A percentile compares a stretch with the other conserved stretches of the same genome.
These are phyloP conservation scores for Clonostachys solani DNA, from an alignment of 2,329 filamentous ascomycete species.

Conservation along the genomic window DNA sequence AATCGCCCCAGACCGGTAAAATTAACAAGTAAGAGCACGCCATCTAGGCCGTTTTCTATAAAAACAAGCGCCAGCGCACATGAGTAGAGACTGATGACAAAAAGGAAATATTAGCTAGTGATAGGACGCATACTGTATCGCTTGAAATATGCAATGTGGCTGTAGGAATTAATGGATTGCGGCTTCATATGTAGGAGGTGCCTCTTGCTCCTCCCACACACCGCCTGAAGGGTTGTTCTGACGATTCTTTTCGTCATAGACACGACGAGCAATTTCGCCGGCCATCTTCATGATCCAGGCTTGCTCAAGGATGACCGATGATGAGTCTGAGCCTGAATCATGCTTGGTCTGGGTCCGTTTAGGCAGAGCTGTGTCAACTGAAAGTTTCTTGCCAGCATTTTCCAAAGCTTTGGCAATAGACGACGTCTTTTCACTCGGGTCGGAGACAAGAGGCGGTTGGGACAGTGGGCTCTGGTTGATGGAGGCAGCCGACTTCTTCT, in stretches of 20 bases:
- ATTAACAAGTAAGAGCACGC: too few species aligned
- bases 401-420: conserved; percentile 6
- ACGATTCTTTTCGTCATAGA: conserved; percentile 78
- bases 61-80: too few species aligned
- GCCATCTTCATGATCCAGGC: conserved; percentile 94
- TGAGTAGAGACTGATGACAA: neutral
- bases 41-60: too few species aligned
- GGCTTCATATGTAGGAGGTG: conserved; percentile 60
- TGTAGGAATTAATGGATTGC: conserved; percentile 25
- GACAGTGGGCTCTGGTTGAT: conserved; percentile 5
- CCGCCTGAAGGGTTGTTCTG: conserved; percentile 7
- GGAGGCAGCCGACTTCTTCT: conserved; percentile 7
- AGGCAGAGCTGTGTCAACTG: conserved; percentile 1
- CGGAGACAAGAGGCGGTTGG: neutral
- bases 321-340: conserved; percentile 34
- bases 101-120: neutral
- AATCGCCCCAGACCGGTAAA: too few species aligned
- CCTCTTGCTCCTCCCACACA: conserved; percentile 44
- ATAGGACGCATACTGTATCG: neutral
- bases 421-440: conserved; percentile 11
- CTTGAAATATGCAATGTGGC: neutral
- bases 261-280: conserved; percentile 80
- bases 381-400: conserved; percentile 24
- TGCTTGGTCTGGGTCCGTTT: too few species aligned
- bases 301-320: conserved; percentile 66